Conservation (phyloP, 768 basidiomycete genomes). For the Mycena filopes region DNA sequence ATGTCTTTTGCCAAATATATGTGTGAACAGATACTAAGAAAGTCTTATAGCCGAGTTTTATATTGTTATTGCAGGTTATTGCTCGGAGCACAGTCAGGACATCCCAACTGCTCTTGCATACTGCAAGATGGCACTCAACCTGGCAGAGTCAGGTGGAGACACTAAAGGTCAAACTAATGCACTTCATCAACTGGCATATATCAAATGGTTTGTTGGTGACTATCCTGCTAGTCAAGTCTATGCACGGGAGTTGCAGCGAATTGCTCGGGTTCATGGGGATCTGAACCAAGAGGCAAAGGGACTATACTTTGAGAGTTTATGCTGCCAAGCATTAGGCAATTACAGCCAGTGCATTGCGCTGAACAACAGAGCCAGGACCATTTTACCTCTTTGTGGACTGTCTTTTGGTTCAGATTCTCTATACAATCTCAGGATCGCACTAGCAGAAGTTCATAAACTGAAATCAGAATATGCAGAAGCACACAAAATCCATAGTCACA, state of each 20-base stretch:
- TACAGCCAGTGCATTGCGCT: background rate
- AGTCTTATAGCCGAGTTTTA: background rate
- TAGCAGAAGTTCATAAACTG: background rate
- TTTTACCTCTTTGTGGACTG: background rate
- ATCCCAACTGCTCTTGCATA: background rate
- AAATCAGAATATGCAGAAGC: background rate
- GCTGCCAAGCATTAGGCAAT: background rate
- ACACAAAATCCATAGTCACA: background rate
- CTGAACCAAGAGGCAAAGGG: background rate
- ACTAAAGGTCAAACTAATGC: background rate
- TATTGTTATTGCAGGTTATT: background rate
- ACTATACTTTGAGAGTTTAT: background rate
- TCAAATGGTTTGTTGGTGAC: background rate
- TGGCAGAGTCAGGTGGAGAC: background rate
- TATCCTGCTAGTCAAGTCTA: background rate
- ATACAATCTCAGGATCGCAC: too few relatives aligned
- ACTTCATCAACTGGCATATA: background rate
- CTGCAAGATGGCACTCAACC: background rate
- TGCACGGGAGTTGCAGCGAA: background rate
- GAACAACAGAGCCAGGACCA: background rate
- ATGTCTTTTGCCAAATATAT: background rate
- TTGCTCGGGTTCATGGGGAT: background rate
- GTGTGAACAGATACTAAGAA: background rate
- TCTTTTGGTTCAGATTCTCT: background rate
- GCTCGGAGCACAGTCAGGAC: background rate